Evolutionary conservation across 164 flowering plant genomes (phyloP).

Genomic region (Aristolochia contorta): DNA sequence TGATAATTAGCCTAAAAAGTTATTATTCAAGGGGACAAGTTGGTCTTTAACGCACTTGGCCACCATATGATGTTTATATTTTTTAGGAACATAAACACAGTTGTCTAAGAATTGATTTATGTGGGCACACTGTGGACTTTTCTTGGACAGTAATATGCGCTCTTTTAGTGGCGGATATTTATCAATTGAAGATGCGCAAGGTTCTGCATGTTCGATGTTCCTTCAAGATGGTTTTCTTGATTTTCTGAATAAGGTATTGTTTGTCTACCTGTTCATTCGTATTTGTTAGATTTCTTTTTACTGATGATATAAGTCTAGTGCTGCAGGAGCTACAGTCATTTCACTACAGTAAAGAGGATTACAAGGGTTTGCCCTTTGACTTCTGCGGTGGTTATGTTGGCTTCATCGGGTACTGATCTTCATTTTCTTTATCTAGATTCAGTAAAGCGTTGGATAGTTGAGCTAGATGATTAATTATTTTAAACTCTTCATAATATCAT

Average conservation of each 20-base stretch:
- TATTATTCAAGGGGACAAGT: too few relatives aligned
- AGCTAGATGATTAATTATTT: too few relatives aligned
- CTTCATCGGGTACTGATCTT: constrained; percentile 58
- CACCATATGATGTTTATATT: too few relatives aligned
- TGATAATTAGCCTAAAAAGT: not conserved
- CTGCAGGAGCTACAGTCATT: constrained; percentile 73
- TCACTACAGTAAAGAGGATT: constrained; percentile 51
- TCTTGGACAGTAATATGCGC: constrained; percentile 21
- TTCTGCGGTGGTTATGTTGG: constrained; percentile 94
- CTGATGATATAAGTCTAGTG: not conserved
- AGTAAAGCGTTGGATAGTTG: too few relatives aligned
- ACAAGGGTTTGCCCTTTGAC: constrained; percentile 82
- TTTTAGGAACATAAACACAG: too few relatives aligned
- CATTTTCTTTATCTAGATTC: too few relatives aligned
- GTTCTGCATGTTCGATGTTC: constrained; percentile 28
- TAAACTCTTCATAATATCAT: too few relatives aligned
- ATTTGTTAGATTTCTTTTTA: too few relatives aligned
- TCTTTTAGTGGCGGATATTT: constrained; percentile 48
- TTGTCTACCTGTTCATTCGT: too few relatives aligned
- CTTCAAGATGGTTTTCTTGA: constrained; percentile 76
- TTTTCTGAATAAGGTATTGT: constrained; percentile 63
- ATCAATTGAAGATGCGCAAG: constrained; percentile 52
- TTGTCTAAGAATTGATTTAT: not conserved
- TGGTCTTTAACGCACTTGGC: too few relatives aligned
- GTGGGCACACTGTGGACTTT: not conserved